These are phyloP conservation scores for Amesomyces nigricolor DNA, from an alignment of 2,329 filamentous ascomycete species.

Conservation along the genomic window DNA sequence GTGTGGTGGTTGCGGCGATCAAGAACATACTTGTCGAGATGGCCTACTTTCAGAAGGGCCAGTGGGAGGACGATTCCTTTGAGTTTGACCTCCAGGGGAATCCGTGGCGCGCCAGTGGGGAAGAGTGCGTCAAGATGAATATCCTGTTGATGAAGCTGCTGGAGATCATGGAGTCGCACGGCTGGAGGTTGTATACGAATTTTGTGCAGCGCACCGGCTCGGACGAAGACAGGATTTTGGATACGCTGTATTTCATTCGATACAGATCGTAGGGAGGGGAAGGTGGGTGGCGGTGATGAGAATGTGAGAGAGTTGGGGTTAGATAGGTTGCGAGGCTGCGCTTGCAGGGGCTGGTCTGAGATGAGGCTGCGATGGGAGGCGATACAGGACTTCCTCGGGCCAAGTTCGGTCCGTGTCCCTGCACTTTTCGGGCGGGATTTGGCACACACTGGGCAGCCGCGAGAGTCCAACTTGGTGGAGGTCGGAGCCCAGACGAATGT, in stretches of 20 bases:
- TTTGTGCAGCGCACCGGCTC: conserved; percentile 18
- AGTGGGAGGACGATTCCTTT: conserved; percentile 21
- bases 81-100: conserved; percentile 23
- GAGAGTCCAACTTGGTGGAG: too few species aligned
- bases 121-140: conserved; percentile 15
- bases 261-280: background rate
- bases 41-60: conserved; percentile 16
- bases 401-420: too few species aligned
- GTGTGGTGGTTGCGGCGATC: conserved; percentile 10
- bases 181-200: conserved; percentile 20
- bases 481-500: too few species aligned
- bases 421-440: too few species aligned
- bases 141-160: conserved; percentile 21
- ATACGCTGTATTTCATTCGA: conserved; percentile 25
- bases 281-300: background rate
- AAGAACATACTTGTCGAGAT: conserved; percentile 14
- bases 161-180: conserved; percentile 20
- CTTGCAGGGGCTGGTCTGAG: too few species aligned
- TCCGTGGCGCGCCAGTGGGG: conserved; percentile 19
- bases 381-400: too few species aligned
- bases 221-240: conserved; percentile 20
- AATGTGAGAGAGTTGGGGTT: background rate
- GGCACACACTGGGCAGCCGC: too few species aligned
- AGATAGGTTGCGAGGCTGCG: background rate
- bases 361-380: too few species aligned